Evolutionary conservation across 2,329 filamentous ascomycete species (phyloP).

Genomic region (Sarocladiaceae sp.): DNA sequence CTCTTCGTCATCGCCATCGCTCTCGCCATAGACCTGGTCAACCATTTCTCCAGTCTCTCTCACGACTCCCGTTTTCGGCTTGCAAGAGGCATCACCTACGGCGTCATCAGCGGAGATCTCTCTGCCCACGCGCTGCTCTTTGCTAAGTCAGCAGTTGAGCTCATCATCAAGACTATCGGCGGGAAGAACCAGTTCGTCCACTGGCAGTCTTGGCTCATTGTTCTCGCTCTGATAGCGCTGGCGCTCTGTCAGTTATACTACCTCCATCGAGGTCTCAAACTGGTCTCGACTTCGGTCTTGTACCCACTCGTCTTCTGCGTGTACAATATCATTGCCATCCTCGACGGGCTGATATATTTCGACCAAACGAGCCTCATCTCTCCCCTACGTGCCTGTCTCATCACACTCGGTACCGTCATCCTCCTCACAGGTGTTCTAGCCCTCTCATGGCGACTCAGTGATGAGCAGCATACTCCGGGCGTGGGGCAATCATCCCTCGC

Average conservation of each 20-base stretch:
- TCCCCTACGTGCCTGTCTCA: slow-evolving; percentile 68
- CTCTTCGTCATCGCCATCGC: slow-evolving; percentile 66
- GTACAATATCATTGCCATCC: slow-evolving; percentile 97
- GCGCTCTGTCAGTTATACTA: slow-evolving; percentile 92
- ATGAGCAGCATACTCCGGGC: slow-evolving; percentile 59
- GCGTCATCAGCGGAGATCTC: slow-evolving; percentile 82
- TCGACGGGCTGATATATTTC: slow-evolving; percentile 97
- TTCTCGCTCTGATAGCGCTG: slow-evolving; percentile 71
- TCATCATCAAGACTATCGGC: slow-evolving; percentile 81
- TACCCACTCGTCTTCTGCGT: slow-evolving; percentile 98
- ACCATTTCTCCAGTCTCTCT: slow-evolving; percentile 44
- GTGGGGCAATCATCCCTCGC: slow-evolving; percentile 64
- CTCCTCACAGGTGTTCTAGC: slow-evolving; percentile 83
- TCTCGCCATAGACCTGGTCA: slow-evolving; percentile 51
- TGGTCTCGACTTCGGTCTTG: slow-evolving; percentile 90
- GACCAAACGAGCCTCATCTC: slow-evolving; percentile 77
- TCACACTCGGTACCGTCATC: slow-evolving; percentile 79
- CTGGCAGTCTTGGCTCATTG: slow-evolving; percentile 91
- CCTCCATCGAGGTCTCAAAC: slow-evolving; percentile 84
- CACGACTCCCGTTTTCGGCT: slow-evolving; percentile 65
- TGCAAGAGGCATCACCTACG: slow-evolving; percentile 77
- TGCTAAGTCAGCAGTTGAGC: slow-evolving; percentile 92
- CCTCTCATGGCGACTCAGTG: slow-evolving; percentile 86
- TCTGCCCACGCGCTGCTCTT: slow-evolving; percentile 90
- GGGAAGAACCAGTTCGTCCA: slow-evolving; percentile 87